Conservation (phyloP, 768 basidiomycete species). For the Holtermannia corniformis region DNA sequence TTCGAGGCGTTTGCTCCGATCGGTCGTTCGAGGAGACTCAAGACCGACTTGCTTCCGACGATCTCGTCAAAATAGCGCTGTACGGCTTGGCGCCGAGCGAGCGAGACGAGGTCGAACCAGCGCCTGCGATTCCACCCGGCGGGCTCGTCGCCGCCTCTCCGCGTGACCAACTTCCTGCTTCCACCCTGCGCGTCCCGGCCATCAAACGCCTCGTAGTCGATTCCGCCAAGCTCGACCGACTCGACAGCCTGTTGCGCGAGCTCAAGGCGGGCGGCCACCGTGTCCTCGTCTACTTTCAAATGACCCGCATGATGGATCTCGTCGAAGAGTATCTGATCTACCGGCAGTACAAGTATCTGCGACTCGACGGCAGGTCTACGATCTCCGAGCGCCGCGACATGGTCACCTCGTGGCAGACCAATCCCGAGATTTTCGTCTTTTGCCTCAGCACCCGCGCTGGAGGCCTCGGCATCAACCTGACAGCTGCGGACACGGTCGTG, state of each 20-base stretch:
- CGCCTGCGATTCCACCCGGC: slow-evolving; percentile 54
- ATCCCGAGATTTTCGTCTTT: slow-evolving; percentile 81
- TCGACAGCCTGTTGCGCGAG: slow-evolving; percentile 81
- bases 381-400: slow-evolving; percentile 94
- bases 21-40: slow-evolving; percentile 70
- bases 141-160: slow-evolving; percentile 65
- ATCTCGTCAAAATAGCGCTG: slow-evolving; percentile 63
- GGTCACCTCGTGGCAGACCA: slow-evolving; percentile 98
- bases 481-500: slow-evolving; percentile 75
- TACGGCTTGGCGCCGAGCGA: slow-evolving; percentile 71
- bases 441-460: slow-evolving; percentile 88
- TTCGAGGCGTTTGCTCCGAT: slow-evolving; percentile 61
- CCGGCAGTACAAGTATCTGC: slow-evolving; percentile 88
- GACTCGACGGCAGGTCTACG: slow-evolving; percentile 87
- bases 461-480: slow-evolving; percentile 53
- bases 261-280: slow-evolving; percentile 88
- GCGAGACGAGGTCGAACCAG: slow-evolving; percentile 52
- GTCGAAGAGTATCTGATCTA: slow-evolving; percentile 98
- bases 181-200: slow-evolving; percentile 86
- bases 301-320: slow-evolving; percentile 99
- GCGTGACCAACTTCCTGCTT: slow-evolving; percentile 61
- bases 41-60: slow-evolving; percentile 52
- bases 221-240: slow-evolving; percentile 85
- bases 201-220: slow-evolving; percentile 91
- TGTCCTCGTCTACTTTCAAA: slow-evolving; percentile 95